These are phyloP conservation scores for Chlorociboria aeruginascens DNA, from an alignment of 495 filamentous ascomycete genomes.

Conservation along the genomic window DNA sequence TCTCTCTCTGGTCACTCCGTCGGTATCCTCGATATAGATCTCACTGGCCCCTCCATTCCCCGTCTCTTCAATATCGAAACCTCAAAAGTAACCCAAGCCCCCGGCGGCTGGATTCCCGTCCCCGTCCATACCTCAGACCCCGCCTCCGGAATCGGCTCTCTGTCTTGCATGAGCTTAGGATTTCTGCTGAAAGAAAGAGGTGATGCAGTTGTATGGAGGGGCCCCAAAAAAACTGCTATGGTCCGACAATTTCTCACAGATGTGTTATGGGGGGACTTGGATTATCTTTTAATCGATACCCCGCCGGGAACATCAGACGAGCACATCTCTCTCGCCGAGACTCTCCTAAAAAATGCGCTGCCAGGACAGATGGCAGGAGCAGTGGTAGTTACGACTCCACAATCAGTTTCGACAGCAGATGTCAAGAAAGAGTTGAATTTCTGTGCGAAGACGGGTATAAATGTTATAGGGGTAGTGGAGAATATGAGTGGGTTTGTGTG, in stretches of 20 bases:
- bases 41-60: conserved; percentile 93
- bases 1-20: conserved; percentile 74
- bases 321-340: conserved; percentile 89
- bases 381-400: conserved; percentile 90
- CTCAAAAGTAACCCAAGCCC: conserved; percentile 79
- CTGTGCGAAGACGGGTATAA: conserved; percentile 73
- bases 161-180: conserved; percentile 86
- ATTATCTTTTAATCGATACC: conserved; percentile 90
- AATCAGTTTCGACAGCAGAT: conserved; percentile 85
- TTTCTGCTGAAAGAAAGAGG: conserved; percentile 75
- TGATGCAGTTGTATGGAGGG: conserved; percentile 93
- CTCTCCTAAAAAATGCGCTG: conserved; percentile 51
- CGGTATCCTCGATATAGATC: conserved; percentile 90
- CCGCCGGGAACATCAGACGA: conserved; percentile 95
- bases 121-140: conserved; percentile 49
- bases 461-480: conserved; percentile 81
- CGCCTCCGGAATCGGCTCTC: conserved; percentile 41
- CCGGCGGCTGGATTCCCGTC: conserved; percentile 83
- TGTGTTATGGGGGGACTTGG: conserved; percentile 78
- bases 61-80: conserved; percentile 83
- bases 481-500: conserved; percentile 98
- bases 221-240: conserved; percentile 98
- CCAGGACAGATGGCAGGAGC: conserved; percentile 61
- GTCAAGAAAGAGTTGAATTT: conserved; percentile 96
- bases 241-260: conserved; percentile 89